Evolutionary conservation across 2,329 filamentous ascomycete species (phyloP).

Genomic region (Hypoxylon rubiginosum): DNA sequence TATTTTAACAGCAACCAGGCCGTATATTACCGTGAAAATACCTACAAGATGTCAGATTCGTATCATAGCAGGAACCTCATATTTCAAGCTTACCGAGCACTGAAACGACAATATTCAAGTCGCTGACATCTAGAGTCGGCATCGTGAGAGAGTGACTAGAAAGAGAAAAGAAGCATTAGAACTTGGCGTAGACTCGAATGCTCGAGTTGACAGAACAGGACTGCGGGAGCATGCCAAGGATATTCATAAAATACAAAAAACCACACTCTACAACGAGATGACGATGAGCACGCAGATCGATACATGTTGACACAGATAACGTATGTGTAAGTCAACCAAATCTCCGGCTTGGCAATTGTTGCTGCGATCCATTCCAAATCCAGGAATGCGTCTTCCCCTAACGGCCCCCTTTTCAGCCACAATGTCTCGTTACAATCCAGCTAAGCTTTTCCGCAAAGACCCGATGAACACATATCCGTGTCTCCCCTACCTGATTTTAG

Average conservation of each 20-base stretch:
- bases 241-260: conserved; percentile 28
- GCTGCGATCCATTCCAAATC: conserved; percentile 36
- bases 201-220: conserved; percentile 4
- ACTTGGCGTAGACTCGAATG: conserved; percentile 7
- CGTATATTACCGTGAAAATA: conserved; percentile 63
- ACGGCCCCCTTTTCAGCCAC: conserved; percentile 23
- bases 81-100: conserved; percentile 56
- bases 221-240: conserved; percentile 39
- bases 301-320: conserved; percentile 30
- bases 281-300: conserved; percentile 34
- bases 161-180: not conserved
- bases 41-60: conserved; percentile 51
- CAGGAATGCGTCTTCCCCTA: conserved; percentile 33
- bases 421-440: conserved; percentile 25
- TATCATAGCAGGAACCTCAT: too few relatives aligned
- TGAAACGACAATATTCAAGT: conserved; percentile 66
- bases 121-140: conserved; percentile 63
- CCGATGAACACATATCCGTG: conserved; percentile 29
- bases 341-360: conserved; percentile 43
- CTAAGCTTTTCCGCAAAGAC: conserved; percentile 33
- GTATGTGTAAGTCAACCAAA: conserved; percentile 46
- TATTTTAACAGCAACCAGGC: conserved; percentile 65
- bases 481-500: conserved; percentile 14
- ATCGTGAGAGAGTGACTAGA: conserved; percentile 51
- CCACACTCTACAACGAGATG: conserved; percentile 24